phyloP scores from a whole-genome alignment of 495 filamentous ascomycete genomes.

The Penicillium arizonense region DNA sequence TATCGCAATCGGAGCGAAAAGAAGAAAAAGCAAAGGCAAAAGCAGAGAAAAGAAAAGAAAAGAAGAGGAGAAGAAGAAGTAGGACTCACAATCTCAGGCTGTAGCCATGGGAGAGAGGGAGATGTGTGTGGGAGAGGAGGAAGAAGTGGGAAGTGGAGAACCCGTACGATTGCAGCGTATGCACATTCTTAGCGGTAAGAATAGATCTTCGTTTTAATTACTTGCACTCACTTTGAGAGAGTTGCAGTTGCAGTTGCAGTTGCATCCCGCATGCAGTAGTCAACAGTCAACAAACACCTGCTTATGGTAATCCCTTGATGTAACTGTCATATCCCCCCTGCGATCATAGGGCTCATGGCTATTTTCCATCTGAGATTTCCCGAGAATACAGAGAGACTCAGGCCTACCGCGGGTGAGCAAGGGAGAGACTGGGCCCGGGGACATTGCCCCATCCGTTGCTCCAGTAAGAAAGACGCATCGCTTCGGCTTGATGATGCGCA shows the following conservation, averaged over 20 bases:
- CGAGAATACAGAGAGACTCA: too few species aligned
- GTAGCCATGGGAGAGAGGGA: slow-evolving; percentile 67
- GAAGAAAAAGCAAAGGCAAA: slow-evolving; percentile 1
- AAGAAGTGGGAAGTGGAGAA: slow-evolving; percentile 53
- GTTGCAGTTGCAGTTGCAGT: background rate
- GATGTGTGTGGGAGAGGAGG: slow-evolving; percentile 73
- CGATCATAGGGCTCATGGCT: background rate
- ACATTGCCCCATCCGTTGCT: background rate
- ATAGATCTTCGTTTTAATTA: slow-evolving; percentile 1
- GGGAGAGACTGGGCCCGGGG: background rate
- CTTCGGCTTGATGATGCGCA: too few species aligned
- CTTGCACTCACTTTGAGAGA: too few species aligned
- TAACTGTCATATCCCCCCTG: background rate
- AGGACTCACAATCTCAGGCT: slow-evolving; percentile 10
- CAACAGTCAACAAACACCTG: slow-evolving; percentile 1
- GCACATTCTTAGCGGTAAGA: slow-evolving; percentile 22
- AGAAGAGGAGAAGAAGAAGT: slow-evolving; percentile 5
- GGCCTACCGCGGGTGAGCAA: background rate
- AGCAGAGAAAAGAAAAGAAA: slow-evolving; percentile 4
- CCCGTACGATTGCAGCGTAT: slow-evolving; percentile 17
- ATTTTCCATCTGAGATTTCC: too few species aligned
- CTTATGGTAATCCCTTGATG: slow-evolving; percentile 7
- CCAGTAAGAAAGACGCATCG: too few species aligned
- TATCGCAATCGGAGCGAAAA: slow-evolving; percentile 1
- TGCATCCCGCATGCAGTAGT: background rate